Percentiles rank a stretch among this genome's conserved stretches.
Evolutionary conservation across 2,329 filamentous ascomycete species (phyloP).

Genomic region (Fusarium zealandicum): DNA sequence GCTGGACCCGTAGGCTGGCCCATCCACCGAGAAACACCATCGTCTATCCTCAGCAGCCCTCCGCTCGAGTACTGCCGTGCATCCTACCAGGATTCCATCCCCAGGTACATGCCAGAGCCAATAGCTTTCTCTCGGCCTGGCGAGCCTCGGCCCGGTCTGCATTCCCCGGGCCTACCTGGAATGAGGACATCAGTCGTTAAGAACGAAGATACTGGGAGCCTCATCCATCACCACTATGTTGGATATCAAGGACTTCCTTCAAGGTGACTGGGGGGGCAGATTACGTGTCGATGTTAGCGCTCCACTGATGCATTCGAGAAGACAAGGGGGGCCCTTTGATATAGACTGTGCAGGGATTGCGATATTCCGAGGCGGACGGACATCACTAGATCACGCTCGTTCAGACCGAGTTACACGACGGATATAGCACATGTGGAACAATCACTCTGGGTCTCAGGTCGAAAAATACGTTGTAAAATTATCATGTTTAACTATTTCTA

Average conservation of each 20-base stretch:
- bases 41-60: constrained; percentile 4
- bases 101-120: constrained; percentile 16
- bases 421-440: not conserved
- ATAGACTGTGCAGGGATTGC: not conserved
- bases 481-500: not conserved
- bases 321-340: not conserved
- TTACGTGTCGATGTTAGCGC: not conserved
- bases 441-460: constrained; percentile 5
- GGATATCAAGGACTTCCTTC: constrained; percentile 17
- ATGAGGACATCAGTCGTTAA: not conserved
- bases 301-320: not conserved
- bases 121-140: constrained; percentile 2
- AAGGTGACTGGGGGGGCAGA: not conserved
- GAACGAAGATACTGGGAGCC: not conserved
- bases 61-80: constrained; percentile 11
- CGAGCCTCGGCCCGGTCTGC: constrained; percentile 11
- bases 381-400: constrained; percentile 19
- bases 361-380: not conserved
- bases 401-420: not conserved
- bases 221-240: constrained; percentile 4
- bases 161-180: constrained; percentile 13
- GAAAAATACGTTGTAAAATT: constrained; percentile 32
- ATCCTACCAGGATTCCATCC: constrained; percentile 4
- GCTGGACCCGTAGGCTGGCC: constrained; percentile 21
- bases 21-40: constrained; percentile 8